A percentile compares a stretch with the other conserved stretches of the same genome.
Conservation (phyloP, 768 basidiomycete genomes). For the Suillus decipiens region DNA sequence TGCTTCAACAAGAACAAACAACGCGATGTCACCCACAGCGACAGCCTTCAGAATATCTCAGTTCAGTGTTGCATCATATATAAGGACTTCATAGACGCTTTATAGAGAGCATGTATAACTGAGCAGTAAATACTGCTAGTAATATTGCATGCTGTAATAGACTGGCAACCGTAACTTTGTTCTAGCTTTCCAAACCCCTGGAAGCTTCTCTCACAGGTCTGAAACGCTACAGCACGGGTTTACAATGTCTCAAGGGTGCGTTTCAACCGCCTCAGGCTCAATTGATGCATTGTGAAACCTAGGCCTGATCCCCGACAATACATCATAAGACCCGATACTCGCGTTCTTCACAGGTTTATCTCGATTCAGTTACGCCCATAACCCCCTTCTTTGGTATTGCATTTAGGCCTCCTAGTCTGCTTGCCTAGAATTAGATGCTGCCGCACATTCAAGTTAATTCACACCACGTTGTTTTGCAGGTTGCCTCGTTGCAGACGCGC, state of each 20-base stretch:
- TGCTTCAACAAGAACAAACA: slow-evolving; percentile 44
- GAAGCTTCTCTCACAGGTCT: background rate
- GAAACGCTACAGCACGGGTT: background rate
- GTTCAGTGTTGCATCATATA: background rate
- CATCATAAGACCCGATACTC: slow-evolving; percentile 1
- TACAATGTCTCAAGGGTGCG: background rate
- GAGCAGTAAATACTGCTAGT: background rate
- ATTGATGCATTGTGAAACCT: background rate
- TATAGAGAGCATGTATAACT: background rate
- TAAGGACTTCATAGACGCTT: background rate
- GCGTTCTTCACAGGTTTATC: background rate
- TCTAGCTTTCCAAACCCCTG: background rate
- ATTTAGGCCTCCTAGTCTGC: background rate
- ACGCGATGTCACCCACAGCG: slow-evolving; percentile 24
- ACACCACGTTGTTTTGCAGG: background rate
- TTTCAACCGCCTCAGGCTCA: background rate
- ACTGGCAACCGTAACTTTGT: background rate
- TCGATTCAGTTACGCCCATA: slow-evolving; percentile 3
- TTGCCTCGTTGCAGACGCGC: slow-evolving; percentile 5
- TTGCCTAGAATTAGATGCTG: background rate
- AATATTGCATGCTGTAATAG: background rate
- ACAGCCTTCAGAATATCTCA: background rate
- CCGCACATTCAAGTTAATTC: background rate
- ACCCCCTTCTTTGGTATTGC: background rate
- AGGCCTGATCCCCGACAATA: background rate